A percentile compares a stretch with the other conserved stretches of the same genome.
phyloP scores from a whole-genome alignment of 1,284 basidiomycete species.

The Fomitopsis schrenkii region DNA sequence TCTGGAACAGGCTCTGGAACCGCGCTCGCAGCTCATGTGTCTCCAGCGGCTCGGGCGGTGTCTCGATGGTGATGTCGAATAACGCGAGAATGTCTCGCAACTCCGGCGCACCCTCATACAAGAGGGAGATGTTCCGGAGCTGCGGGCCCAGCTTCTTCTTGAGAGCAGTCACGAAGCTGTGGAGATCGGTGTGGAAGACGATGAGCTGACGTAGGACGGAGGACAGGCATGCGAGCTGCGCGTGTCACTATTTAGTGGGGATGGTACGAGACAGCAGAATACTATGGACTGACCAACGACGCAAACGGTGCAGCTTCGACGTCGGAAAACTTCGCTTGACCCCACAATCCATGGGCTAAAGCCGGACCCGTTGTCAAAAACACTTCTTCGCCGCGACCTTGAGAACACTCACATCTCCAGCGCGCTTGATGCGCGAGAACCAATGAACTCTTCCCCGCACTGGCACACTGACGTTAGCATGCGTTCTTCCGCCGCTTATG shows the following conservation, averaged over 20 bases:
- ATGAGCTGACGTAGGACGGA: slow-evolving; percentile 67
- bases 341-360: slow-evolving; percentile 67
- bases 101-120: slow-evolving; percentile 67
- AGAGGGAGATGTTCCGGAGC: slow-evolving; percentile 59
- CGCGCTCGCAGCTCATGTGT: slow-evolving; percentile 59
- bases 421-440: slow-evolving; percentile 64
- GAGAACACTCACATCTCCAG: slow-evolving; percentile 51
- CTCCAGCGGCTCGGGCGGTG: slow-evolving; percentile 49
- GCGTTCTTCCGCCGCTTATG: neutral
- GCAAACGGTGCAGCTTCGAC: slow-evolving; percentile 63
- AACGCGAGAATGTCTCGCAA: slow-evolving; percentile 55
- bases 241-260: neutral
- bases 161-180: slow-evolving; percentile 58
- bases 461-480: slow-evolving; percentile 19
- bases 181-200: slow-evolving; percentile 65
- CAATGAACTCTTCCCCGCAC: slow-evolving; percentile 69
- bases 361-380: neutral
- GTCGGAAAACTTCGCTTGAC: slow-evolving; percentile 67
- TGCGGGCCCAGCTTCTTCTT: slow-evolving; percentile 61
- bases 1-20: slow-evolving; percentile 65
- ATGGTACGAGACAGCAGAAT: neutral
- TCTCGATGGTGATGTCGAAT: slow-evolving; percentile 48
- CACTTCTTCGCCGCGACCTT: neutral
- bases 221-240: slow-evolving; percentile 59
- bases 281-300: slow-evolving; percentile 43